phyloP scores from a whole-genome alignment of 139 green algal genomes.

The Dunaliella sp. region DNA sequence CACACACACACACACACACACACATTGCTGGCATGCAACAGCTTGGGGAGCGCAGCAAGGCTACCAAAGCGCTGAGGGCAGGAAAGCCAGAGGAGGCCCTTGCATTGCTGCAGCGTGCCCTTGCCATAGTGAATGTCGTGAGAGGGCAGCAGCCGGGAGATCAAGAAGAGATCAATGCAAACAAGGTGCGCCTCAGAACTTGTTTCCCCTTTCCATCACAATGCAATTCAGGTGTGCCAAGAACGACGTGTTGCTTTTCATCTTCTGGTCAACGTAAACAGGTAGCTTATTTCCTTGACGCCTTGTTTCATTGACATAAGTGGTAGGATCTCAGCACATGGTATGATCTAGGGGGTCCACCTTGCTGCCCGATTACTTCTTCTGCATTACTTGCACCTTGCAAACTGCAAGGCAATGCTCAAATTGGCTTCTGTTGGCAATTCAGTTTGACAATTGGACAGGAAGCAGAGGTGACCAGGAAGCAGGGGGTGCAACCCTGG shows the following conservation, averaged over 20 bases:
- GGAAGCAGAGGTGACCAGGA: no score
- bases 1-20: no score
- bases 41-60: not conserved
- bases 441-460: no score
- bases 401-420: no score
- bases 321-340: no score
- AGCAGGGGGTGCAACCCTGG: no score
- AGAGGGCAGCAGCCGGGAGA: not conserved
- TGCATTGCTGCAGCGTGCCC: not conserved
- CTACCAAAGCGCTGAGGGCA: not conserved
- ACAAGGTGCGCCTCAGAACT: not conserved
- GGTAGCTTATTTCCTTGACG: not conserved
- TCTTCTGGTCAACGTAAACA: not conserved
- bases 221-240: no score
- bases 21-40: no score
- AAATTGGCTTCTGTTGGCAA: no score
- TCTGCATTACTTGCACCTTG: no score
- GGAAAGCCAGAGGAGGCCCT: not conserved
- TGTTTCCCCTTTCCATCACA: no score
- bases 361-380: not conserved
- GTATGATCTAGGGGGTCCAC: no score
- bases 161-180: not conserved
- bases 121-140: not conserved
- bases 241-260: not conserved
- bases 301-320: not conserved